Evolutionary conservation across 1,284 basidiomycete species (phyloP).

Genomic region (Rhizopogon parksii): DNA sequence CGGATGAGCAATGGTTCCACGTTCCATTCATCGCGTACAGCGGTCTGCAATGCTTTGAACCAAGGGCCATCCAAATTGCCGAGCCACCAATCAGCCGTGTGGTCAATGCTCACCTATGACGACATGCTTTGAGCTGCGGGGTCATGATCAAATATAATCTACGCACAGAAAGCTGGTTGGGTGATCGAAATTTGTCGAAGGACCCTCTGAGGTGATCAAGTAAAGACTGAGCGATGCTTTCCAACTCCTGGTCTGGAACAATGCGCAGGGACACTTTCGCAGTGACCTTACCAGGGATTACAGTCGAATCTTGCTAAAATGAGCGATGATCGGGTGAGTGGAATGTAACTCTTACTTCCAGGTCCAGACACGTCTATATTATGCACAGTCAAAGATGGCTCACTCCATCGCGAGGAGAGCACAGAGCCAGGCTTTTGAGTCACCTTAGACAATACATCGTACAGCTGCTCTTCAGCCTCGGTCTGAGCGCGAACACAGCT

Average conservation of each 20-base stretch:
- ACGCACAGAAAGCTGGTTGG: slow-evolving; percentile 66
- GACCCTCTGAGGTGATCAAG: slow-evolving; percentile 51
- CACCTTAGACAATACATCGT: slow-evolving; percentile 60
- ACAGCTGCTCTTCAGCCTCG: slow-evolving; percentile 59
- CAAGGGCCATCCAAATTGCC: slow-evolving; percentile 77
- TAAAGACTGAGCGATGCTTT: slow-evolving; percentile 60
- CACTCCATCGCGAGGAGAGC: slow-evolving; percentile 72
- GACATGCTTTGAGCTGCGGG: background rate
- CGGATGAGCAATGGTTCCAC: slow-evolving; percentile 80
- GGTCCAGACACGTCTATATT: slow-evolving; percentile 69
- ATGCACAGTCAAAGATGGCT: slow-evolving; percentile 70
- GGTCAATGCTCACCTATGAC: slow-evolving; percentile 66
- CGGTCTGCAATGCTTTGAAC: slow-evolving; percentile 77
- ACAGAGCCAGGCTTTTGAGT: slow-evolving; percentile 61
- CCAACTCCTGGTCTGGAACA: slow-evolving; percentile 88
- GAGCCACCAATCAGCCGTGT: slow-evolving; percentile 94
- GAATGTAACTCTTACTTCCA: slow-evolving; percentile 45
- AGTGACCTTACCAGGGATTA: slow-evolving; percentile 78
- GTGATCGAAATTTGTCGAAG: slow-evolving; percentile 60
- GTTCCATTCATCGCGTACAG: slow-evolving; percentile 83
- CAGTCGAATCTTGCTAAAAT: slow-evolving; percentile 58
- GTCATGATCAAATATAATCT: background rate
- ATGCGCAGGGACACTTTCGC: slow-evolving; percentile 84
- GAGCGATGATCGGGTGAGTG: background rate
- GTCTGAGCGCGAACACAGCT: slow-evolving; percentile 66